Percentiles rank a stretch among this genome's conserved stretches.
These are phyloP conservation scores for Paraphoma sp. DNA, from an alignment of 2,329 filamentous ascomycete genomes.

Conservation along the genomic window DNA sequence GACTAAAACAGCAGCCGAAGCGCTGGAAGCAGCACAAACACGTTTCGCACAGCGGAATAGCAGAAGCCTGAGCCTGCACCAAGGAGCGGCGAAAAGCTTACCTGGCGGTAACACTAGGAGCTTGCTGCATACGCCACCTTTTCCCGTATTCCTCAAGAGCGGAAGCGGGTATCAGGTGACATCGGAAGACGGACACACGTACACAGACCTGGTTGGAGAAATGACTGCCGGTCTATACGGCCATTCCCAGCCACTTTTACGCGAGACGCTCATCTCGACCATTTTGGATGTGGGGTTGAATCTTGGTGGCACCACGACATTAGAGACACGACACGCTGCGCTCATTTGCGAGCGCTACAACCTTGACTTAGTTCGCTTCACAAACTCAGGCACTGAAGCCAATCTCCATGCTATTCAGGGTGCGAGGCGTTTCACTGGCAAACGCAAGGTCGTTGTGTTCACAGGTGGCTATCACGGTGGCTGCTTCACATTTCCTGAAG, in stretches of 20 bases:
- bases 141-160: slow-evolving; percentile 42
- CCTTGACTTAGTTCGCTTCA: slow-evolving; percentile 32
- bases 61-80: slow-evolving; percentile 33
- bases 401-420: slow-evolving; percentile 34
- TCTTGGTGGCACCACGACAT: slow-evolving; percentile 30
- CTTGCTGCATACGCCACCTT: slow-evolving; percentile 46
- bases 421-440: slow-evolving; percentile 57
- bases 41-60: slow-evolving; percentile 24
- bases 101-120: slow-evolving; percentile 50
- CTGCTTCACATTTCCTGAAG: slow-evolving; percentile 56
- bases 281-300: slow-evolving; percentile 43
- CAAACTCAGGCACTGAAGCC: slow-evolving; percentile 39
- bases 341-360: slow-evolving; percentile 30
- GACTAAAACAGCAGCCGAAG: slow-evolving; percentile 10
- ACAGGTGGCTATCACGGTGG: slow-evolving; percentile 62
- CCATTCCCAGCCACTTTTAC: slow-evolving; percentile 38
- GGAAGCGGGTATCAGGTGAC: slow-evolving; percentile 33
- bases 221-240: slow-evolving; percentile 36
- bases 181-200: slow-evolving; percentile 41
- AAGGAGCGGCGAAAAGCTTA: slow-evolving; percentile 36
- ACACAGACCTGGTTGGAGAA: slow-evolving; percentile 38
- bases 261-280: slow-evolving; percentile 25
- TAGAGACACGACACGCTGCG: slow-evolving; percentile 26
- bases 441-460: slow-evolving; percentile 55
- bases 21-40: slow-evolving; percentile 25